Conservation (phyloP, 1,139 yeast species). For the Geotrichum phurueaensis region DNA sequence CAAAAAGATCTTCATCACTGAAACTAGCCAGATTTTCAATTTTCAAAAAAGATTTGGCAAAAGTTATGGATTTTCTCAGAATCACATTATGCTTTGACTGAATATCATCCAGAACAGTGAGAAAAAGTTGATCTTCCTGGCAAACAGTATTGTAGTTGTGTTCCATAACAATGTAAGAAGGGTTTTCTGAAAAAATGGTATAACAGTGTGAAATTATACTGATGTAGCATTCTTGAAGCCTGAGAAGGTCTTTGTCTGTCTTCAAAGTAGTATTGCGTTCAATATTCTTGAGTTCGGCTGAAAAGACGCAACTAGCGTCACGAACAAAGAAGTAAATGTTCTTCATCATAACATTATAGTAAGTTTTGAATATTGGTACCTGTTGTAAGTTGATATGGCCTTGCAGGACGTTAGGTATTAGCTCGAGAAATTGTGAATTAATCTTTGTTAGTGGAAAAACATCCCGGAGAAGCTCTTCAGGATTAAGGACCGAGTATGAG, state of each 20-base stretch:
- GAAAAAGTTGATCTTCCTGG: constrained; percentile 12
- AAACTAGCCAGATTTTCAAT: constrained; percentile 5
- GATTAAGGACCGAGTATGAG: constrained; percentile 15
- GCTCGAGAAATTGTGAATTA: background rate
- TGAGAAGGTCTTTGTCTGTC: constrained; percentile 15
- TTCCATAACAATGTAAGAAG: constrained; percentile 24
- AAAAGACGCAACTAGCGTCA: constrained; percentile 16
- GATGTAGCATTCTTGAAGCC: constrained; percentile 4
- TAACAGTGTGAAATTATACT: constrained; percentile 17
- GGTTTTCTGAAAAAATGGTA: constrained; percentile 22
- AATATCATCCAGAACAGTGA: constrained; percentile 1
- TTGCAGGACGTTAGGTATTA: constrained; percentile 16
- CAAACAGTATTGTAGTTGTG: constrained; percentile 18
- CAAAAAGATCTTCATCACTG: constrained; percentile 1
- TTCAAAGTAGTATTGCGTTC: constrained; percentile 14
- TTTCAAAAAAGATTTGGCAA: constrained; percentile 14
- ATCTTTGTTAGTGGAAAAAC: constrained; percentile 11
- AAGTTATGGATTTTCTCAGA: constrained; percentile 4
- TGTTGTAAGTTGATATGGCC: constrained; percentile 18
- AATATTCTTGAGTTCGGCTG: constrained; percentile 15
- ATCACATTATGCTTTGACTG: constrained; percentile 5
- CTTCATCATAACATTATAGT: constrained; percentile 11
- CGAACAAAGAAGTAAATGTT: constrained; percentile 7
- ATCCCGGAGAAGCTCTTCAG: constrained; percentile 11
- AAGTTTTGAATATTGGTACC: constrained; percentile 5